These are phyloP conservation scores for Tilletia caries DNA, from an alignment of 1,284 basidiomycete species.

Conservation along the genomic window DNA sequence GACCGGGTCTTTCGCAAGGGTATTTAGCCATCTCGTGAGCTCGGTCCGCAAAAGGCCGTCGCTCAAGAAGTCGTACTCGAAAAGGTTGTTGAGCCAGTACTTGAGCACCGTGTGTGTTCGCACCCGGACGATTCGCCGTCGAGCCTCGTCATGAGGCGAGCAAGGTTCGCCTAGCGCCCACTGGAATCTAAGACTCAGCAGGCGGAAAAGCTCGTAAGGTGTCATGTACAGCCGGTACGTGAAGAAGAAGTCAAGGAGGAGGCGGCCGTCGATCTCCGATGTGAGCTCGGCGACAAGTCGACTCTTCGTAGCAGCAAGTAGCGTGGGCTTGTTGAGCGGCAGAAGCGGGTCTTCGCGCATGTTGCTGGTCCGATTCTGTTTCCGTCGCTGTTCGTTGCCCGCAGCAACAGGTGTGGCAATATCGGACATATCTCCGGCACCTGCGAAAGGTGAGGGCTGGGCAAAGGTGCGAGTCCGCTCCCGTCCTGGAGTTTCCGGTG, in stretches of 20 bases:
- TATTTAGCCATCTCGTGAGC: conserved; percentile 42
- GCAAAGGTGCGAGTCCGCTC: conserved; percentile 15
- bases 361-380: conserved; percentile 6
- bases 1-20: conserved; percentile 26
- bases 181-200: conserved; percentile 42
- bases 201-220: conserved; percentile 30
- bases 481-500: neutral
- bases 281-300: conserved; percentile 46
- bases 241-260: conserved; percentile 45
- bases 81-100: conserved; percentile 44
- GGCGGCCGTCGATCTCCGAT: conserved; percentile 38
- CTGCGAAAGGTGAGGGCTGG: conserved; percentile 10
- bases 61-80: conserved; percentile 43
- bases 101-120: conserved; percentile 46
- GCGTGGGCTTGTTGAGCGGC: conserved; percentile 20
- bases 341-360: conserved; percentile 11
- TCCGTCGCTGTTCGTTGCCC: neutral
- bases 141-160: conserved; percentile 34
- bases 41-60: conserved; percentile 32
- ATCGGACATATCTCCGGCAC: neutral
- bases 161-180: conserved; percentile 35
- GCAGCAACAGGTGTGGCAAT: neutral
- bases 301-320: conserved; percentile 38
- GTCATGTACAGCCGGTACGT: conserved; percentile 42
- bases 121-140: conserved; percentile 41